Percentiles rank a stretch among this genome's conserved stretches.
Evolutionary conservation across 2,329 filamentous ascomycete genomes (phyloP).

Genomic region (Huntiella decipiens): DNA sequence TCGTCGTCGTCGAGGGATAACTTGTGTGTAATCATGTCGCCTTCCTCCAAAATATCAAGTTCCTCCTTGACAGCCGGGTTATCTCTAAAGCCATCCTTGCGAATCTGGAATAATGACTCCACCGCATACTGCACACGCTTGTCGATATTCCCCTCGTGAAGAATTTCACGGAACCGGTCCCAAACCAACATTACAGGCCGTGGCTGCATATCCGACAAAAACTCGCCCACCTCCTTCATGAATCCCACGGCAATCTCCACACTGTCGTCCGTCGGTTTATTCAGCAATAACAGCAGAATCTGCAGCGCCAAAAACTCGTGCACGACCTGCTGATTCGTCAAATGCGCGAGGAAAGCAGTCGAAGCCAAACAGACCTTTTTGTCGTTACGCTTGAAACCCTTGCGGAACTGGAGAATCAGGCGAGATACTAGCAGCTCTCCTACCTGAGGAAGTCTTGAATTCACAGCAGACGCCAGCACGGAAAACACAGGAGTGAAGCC

Average conservation of each 20-base stretch:
- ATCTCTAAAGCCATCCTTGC: conserved; percentile 93
- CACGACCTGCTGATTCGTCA: conserved; percentile 90
- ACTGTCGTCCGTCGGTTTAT: conserved; percentile 92
- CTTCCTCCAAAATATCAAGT: conserved; percentile 86
- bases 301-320: conserved; percentile 88
- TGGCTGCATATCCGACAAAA: conserved; percentile 86
- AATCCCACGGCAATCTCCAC: conserved; percentile 94
- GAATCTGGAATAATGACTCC: conserved; percentile 88
- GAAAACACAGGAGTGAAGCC: conserved; percentile 95
- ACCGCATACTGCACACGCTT: conserved; percentile 99
- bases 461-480: conserved; percentile 88
- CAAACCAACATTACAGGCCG: conserved; percentile 79
- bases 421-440: conserved; percentile 77
- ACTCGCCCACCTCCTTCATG: conserved; percentile 81
- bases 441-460: conserved; percentile 89
- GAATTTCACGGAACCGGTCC: conserved; percentile 84
- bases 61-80: conserved; percentile 82
- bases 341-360: conserved; percentile 84
- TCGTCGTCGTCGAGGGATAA: conserved; percentile 59
- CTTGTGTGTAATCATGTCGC: conserved; percentile 90
- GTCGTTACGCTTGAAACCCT: conserved; percentile 90
- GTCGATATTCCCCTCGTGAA: conserved; percentile 93
- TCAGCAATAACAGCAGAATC: conserved; percentile 74
- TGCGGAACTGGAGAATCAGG: conserved; percentile 79
- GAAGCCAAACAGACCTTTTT: conserved; percentile 87